Evolutionary conservation across 805 yeast species (phyloP).

Genomic region (Lipomyces oligophaga): DNA sequence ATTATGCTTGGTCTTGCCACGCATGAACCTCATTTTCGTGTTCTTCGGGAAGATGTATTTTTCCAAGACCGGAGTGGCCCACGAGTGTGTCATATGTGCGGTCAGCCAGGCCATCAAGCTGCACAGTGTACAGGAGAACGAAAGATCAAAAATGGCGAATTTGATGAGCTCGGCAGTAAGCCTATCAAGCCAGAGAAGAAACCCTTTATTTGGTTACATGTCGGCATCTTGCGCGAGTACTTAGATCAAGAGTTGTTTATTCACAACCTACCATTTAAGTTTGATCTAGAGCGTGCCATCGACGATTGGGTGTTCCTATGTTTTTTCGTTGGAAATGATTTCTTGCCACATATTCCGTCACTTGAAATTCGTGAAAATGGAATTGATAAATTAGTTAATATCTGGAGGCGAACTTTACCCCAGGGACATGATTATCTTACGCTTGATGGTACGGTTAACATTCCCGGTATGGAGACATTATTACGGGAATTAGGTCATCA

Average conservation of each 20-base stretch:
- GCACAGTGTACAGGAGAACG: conserved; percentile 26
- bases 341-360: conserved; percentile 92
- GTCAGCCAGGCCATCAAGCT: conserved; percentile 34
- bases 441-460: conserved; percentile 78
- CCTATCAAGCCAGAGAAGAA: conserved; percentile 44
- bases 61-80: conserved; percentile 59
- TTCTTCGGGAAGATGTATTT: conserved; percentile 93
- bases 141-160: conserved; percentile 44
- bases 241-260: conserved; percentile 73
- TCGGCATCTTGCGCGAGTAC: conserved; percentile 82
- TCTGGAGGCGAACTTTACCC: conserved; percentile 79
- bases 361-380: conserved; percentile 93
- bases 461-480: conserved; percentile 70
- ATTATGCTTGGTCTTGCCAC: conserved; percentile 94
- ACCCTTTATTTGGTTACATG: conserved; percentile 92
- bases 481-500: conserved; percentile 60
- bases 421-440: conserved; percentile 73
- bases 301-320: conserved; percentile 99
- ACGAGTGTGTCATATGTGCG: conserved; percentile 56
- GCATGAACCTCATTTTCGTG: conserved; percentile 94
- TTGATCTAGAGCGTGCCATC: conserved; percentile 89
- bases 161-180: conserved; percentile 38
- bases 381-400: conserved; percentile 69
- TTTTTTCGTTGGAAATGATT: conserved; percentile 97
- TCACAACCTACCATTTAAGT: conserved; percentile 65